A percentile compares a stretch with the other conserved stretches of the same genome.
phyloP scores from a whole-genome alignment of 345 rosid species.

The Brassica rapa region DNA sequence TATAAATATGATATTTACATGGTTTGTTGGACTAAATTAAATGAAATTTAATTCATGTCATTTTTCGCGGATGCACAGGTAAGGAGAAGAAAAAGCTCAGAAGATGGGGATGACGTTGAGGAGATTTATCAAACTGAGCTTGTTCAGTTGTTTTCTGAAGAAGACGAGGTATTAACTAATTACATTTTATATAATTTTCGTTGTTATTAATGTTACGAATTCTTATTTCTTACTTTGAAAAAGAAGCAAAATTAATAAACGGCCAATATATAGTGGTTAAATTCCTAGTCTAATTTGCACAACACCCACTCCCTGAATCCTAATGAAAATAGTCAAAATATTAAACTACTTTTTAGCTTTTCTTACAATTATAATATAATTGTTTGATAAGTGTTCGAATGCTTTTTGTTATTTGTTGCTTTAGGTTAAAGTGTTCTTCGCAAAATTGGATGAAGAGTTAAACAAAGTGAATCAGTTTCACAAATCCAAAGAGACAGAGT shows the following conservation, averaged over 20 bases:
- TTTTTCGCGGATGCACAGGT: slow-evolving; percentile 45
- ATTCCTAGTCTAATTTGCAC: slow-evolving; percentile 29
- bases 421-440: slow-evolving; percentile 75
- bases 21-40: slow-evolving; percentile 21
- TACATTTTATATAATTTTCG: background rate
- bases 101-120: slow-evolving; percentile 48
- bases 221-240: slow-evolving; percentile 1
- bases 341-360: background rate
- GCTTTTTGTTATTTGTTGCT: background rate
- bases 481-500: slow-evolving; percentile 70
- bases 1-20: slow-evolving; percentile 8
- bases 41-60: background rate
- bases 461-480: slow-evolving; percentile 89
- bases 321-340: slow-evolving; percentile 8
- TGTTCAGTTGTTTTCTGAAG: slow-evolving; percentile 82
- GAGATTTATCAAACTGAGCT: slow-evolving; percentile 84
- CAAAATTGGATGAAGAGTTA: slow-evolving; percentile 67
- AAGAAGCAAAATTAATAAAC: slow-evolving; percentile 16
- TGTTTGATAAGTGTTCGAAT: background rate
- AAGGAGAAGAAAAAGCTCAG: slow-evolving; percentile 53
- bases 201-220: background rate
- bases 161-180: slow-evolving; percentile 72
- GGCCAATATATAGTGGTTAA: slow-evolving; percentile 14
- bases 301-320: slow-evolving; percentile 17
- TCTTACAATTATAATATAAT: background rate